A percentile compares a stretch with the other conserved stretches of the same genome.
Conservation (phyloP, 2,329 filamentous ascomycete species). For the Blastomyces parvus region DNA sequence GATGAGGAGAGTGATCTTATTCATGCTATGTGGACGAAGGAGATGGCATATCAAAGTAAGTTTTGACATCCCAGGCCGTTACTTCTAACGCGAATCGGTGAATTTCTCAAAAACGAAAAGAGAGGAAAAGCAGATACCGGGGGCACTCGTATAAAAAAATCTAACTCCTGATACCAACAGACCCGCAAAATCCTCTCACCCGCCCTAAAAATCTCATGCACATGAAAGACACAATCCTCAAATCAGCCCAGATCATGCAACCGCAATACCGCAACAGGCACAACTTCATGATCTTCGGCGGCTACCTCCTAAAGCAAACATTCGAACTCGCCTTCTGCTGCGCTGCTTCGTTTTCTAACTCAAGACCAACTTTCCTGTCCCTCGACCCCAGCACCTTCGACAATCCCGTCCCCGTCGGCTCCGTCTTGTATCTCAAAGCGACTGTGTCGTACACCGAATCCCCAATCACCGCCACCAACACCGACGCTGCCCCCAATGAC, state of each 20-base stretch:
- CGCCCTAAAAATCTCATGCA: slow-evolving; percentile 50
- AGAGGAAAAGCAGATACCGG: background rate
- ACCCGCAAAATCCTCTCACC: slow-evolving; percentile 45
- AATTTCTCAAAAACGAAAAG: background rate
- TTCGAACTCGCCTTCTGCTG: slow-evolving; percentile 71
- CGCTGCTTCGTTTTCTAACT: slow-evolving; percentile 60
- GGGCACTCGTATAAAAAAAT: background rate
- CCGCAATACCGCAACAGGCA: slow-evolving; percentile 61
- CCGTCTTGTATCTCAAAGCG: slow-evolving; percentile 63
- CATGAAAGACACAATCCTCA: slow-evolving; percentile 55
- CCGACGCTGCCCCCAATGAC: slow-evolving; percentile 22
- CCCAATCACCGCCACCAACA: slow-evolving; percentile 20
- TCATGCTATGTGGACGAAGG: slow-evolving; percentile 62
- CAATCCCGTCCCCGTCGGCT: slow-evolving; percentile 65
- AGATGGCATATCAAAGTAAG: slow-evolving; percentile 52
- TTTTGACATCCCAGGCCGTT: background rate
- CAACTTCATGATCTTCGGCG: slow-evolving; percentile 71
- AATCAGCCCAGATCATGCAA: slow-evolving; percentile 65
- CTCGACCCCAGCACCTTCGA: slow-evolving; percentile 66
- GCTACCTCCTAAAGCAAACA: slow-evolving; percentile 63
- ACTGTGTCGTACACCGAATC: slow-evolving; percentile 64
- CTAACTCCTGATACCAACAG: slow-evolving; percentile 21
- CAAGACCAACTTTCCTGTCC: slow-evolving; percentile 60
- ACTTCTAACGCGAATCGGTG: background rate
- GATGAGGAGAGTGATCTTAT: slow-evolving; percentile 63